Base-by-base conservation (phyloP, 768 basidiomycete species). In the Xanthoconium stramineum region DNA sequence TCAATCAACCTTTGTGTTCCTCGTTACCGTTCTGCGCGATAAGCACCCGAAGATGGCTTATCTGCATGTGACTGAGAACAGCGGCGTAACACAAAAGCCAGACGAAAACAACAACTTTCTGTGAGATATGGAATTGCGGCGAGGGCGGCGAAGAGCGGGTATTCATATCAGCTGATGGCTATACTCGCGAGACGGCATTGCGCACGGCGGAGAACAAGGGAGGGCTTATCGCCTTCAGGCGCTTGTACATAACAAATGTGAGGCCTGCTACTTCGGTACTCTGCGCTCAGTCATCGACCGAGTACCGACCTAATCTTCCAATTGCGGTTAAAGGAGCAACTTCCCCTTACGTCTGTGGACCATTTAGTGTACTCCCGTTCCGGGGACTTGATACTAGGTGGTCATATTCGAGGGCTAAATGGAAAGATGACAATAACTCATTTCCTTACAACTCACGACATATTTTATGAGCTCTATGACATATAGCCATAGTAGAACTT, bases 221-320 rank as follows among this genome's bases (percentile, higher is more conserved):
- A 20, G 36, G 52, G 19, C 52, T 53, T 10, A 14, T 53, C 37
- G 35, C 44, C 1, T 53, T 53, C 12, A 44, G 52, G n/a, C n/a
- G 52, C n/a, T 14, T 53, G 30, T 53, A 46, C 11, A 53, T 53
- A 24, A 24, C 24, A 24, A 24, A 24, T 24, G 24, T 24, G 24
- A 24, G 24, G 24, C 24, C 24, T 4, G 2, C 24, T 24, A 24
- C 24, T 24, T 6, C 8, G 2, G n/a, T 14, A 6, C 8, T 17
- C 3, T 32, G 30, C 32, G 15, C 54, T 56, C 19, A 61, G 28
- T 1, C 17, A 11, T 40, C 11, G 39, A 57, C 24, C n/a, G 13
- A 17, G 5, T 17, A n/a, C 15, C 28, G 71, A 73, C 72, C 71
- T 7, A 72, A 74, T 51, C 65, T 73, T 2, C 73, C 72, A 0